Percentiles rank a stretch among this genome's conserved stretches.
phyloP scores from a whole-genome alignment of 768 basidiomycete species.

The Boletus rex-veris region DNA sequence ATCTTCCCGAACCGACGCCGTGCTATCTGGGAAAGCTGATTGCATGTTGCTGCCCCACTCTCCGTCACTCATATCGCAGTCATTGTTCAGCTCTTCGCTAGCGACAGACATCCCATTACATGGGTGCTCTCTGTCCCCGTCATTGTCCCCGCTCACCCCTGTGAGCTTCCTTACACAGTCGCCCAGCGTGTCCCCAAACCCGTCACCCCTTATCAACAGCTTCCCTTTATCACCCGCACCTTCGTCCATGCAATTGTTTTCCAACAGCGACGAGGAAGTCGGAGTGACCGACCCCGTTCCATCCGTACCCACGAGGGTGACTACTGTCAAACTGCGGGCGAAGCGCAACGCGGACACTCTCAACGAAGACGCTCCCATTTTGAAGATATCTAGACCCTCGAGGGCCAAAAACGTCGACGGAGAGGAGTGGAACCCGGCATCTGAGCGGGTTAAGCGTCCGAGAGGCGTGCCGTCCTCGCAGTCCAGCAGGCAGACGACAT shows the following conservation, averaged over 20 bases:
- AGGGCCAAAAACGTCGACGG: slow-evolving; percentile 19
- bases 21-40: not conserved
- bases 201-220: not conserved
- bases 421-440: slow-evolving; percentile 19
- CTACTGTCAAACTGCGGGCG: not conserved
- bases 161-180: slow-evolving; percentile 13
- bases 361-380: not conserved
- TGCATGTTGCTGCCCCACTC: not conserved
- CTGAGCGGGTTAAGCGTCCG: slow-evolving; percentile 3
- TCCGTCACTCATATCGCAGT: not conserved
- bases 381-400: slow-evolving; percentile 6
- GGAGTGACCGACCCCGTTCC: not conserved
- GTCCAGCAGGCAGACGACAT: not conserved
- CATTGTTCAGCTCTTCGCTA: not conserved
- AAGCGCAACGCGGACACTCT: slow-evolving; percentile 12
- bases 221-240: not conserved
- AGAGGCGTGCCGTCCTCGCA: not conserved
- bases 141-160: slow-evolving; percentile 15
- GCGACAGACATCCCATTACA: not conserved
- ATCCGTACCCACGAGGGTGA: not conserved
- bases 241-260: not conserved
- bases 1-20: not conserved
- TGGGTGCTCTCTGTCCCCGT: slow-evolving; percentile 1
- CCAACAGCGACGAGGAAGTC: not conserved
- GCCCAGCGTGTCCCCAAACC: slow-evolving; percentile 1